Percentiles rank a stretch among this genome's conserved stretches.
Evolutionary conservation across 202 grass and related monocot genomes (phyloP).

Genomic region (Hordeum pubiflorum): DNA sequence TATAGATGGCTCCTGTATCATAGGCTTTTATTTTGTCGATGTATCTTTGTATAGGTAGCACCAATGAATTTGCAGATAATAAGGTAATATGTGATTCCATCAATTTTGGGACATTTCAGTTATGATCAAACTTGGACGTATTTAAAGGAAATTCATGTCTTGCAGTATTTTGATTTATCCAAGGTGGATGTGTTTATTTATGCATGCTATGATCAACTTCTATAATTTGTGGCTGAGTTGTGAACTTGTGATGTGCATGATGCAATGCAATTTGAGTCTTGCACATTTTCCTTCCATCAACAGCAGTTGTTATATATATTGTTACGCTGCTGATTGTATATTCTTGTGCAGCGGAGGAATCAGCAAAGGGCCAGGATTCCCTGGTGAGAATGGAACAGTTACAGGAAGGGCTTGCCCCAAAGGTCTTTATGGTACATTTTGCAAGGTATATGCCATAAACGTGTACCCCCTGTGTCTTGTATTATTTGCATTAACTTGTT

Average conservation of each 20-base stretch:
- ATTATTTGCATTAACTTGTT: neutral
- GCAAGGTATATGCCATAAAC: constrained; percentile 55
- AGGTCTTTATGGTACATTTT: constrained; percentile 97
- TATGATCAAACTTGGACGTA: neutral
- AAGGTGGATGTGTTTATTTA: neutral
- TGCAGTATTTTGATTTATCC: constrained; percentile 7
- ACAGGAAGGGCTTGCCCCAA: constrained; percentile 88
- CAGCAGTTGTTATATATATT: neutral
- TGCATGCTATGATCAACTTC: neutral
- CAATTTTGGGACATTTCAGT: neutral
- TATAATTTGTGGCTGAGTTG: neutral
- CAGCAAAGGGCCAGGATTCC: constrained; percentile 54
- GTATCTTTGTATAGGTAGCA: neutral
- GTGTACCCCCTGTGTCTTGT: neutral
- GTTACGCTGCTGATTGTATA: constrained; percentile 8
- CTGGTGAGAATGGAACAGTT: constrained; percentile 88
- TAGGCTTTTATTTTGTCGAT: neutral
- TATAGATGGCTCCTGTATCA: constrained; percentile 1
- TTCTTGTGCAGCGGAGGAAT: constrained; percentile 65
- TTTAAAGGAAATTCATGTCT: neutral
- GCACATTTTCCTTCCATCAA: neutral
- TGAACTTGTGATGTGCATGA: constrained; percentile 6
- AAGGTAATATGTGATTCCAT: neutral
- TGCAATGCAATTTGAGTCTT: neutral
- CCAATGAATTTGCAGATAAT: neutral